Conservation (phyloP, 371 early-diverging fungal genomes). For the Mucor circinelloides region DNA sequence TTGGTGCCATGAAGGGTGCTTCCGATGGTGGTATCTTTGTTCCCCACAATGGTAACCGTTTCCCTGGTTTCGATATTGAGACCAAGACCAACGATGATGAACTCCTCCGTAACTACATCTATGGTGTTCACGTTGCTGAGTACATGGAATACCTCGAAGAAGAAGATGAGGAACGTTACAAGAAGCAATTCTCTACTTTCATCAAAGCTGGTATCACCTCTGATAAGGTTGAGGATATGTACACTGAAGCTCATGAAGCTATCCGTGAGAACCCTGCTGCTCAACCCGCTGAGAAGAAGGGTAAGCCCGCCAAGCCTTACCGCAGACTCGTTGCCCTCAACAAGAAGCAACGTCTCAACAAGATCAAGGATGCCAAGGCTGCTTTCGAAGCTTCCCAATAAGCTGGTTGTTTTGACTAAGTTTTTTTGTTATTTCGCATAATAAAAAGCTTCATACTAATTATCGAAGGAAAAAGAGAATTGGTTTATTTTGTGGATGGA, state of each 20-base stretch:
- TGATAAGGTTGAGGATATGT: conserved; percentile 96
- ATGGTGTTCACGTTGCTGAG: conserved; percentile 97
- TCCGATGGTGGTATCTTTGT: conserved; percentile 99
- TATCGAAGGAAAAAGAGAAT: not conserved
- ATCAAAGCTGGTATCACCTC: conserved; percentile 90
- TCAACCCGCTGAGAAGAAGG: conserved; percentile 75
- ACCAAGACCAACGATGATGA: conserved; percentile 94
- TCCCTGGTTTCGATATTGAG: conserved; percentile 96
- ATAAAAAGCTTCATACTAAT: conserved; percentile 1
- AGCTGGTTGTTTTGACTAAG: not conserved
- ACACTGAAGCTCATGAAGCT: conserved; percentile 91
- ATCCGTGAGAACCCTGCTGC: conserved; percentile 91
- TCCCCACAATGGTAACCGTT: conserved; percentile 98
- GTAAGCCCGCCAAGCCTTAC: conserved; percentile 59
- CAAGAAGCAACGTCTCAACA: conserved; percentile 89
- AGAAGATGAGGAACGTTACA: conserved; percentile 98
- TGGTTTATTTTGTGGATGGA: no score
- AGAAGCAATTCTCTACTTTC: conserved; percentile 96
- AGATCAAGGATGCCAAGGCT: conserved; percentile 91
- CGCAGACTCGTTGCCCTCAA: conserved; percentile 75
- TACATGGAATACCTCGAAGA: conserved; percentile 99
- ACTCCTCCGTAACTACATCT: conserved; percentile 97
- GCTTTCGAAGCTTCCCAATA: conserved; percentile 56
- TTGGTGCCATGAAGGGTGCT: conserved; percentile 99
- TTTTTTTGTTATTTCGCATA: not conserved